phyloP scores from a whole-genome alignment of 768 basidiomycete genomes.

The Brasilioporus rufonigricans region DNA sequence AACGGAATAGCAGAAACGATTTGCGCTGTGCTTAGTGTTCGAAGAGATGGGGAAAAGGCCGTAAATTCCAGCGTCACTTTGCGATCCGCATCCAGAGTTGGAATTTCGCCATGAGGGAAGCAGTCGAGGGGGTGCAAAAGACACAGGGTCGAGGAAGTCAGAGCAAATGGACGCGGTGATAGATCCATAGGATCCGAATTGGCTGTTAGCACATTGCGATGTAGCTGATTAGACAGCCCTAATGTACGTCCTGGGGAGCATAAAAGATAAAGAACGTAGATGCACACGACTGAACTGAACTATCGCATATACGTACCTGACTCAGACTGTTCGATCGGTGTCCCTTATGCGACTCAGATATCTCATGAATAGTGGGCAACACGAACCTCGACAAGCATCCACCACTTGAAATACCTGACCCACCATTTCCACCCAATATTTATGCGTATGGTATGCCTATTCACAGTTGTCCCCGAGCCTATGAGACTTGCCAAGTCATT shows the following conservation, averaged over 20 bases:
- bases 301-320: slow-evolving; percentile 24
- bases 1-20: slow-evolving; percentile 46
- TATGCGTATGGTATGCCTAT: slow-evolving; percentile 40
- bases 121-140: slow-evolving; percentile 25
- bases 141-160: slow-evolving; percentile 1
- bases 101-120: slow-evolving; percentile 10
- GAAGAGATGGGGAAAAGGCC: slow-evolving; percentile 36
- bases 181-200: slow-evolving; percentile 9
- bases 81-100: slow-evolving; percentile 16
- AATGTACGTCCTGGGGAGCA: not conserved
- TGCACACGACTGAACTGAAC: not conserved
- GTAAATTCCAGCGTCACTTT: slow-evolving; percentile 35
- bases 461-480: slow-evolving; percentile 28
- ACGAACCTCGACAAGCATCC: slow-evolving; percentile 23
- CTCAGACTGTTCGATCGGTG: slow-evolving; percentile 5
- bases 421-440: slow-evolving; percentile 33
- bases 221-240: not conserved
- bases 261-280: too few species aligned
- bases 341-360: not conserved
- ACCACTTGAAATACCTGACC: slow-evolving; percentile 38
- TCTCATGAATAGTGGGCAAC: not conserved
- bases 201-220: not conserved
- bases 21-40: slow-evolving; percentile 36
- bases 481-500: slow-evolving; percentile 40
- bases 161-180: slow-evolving; percentile 7